These are phyloP conservation scores for Starmera amethionina DNA, from an alignment of 805 yeast genomes.

Conservation along the genomic window DNA sequence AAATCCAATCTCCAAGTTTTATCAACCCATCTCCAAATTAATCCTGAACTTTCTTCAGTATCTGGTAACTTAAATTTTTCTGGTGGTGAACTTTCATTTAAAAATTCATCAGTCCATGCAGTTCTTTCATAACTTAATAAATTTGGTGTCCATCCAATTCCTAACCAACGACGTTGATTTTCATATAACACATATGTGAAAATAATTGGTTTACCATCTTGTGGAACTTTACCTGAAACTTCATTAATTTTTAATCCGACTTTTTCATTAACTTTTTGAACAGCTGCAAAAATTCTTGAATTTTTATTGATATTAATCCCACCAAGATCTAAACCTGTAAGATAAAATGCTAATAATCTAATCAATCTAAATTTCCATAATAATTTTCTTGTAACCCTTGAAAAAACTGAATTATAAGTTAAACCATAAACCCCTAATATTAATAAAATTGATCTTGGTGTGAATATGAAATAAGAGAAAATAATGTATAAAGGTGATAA, in stretches of 20 bases:
- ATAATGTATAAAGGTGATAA: constrained; percentile 78
- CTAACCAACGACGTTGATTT: constrained; percentile 95
- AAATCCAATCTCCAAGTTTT: constrained; percentile 84
- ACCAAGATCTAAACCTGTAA: constrained; percentile 79
- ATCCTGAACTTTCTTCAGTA: constrained; percentile 52
- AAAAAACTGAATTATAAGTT: constrained; percentile 82
- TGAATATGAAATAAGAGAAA: constrained; percentile 53
- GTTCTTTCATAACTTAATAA: constrained; percentile 87
- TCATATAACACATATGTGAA: constrained; percentile 91
- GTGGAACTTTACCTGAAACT: constrained; percentile 1
- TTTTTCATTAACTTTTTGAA: constrained; percentile 28
- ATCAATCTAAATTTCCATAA: constrained; percentile 75
- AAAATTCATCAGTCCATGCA: constrained; percentile 94
- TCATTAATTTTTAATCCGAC: constrained; percentile 15
- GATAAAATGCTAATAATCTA: constrained; percentile 63
- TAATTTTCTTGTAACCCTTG: constrained; percentile 71
- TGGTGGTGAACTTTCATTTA: constrained; percentile 74
- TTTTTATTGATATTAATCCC: constrained; percentile 30
- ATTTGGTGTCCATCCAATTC: constrained; percentile 96
- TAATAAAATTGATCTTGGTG: constrained; percentile 60
- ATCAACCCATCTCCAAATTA: constrained; percentile 94
- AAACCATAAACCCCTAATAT: constrained; percentile 49
- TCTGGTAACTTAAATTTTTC: constrained; percentile 77
- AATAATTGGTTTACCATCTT: constrained; percentile 45
- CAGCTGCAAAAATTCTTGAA: constrained; percentile 34